Conservation (phyloP, 2,329 filamentous ascomycete genomes). For the Beauveria bassiana region DNA sequence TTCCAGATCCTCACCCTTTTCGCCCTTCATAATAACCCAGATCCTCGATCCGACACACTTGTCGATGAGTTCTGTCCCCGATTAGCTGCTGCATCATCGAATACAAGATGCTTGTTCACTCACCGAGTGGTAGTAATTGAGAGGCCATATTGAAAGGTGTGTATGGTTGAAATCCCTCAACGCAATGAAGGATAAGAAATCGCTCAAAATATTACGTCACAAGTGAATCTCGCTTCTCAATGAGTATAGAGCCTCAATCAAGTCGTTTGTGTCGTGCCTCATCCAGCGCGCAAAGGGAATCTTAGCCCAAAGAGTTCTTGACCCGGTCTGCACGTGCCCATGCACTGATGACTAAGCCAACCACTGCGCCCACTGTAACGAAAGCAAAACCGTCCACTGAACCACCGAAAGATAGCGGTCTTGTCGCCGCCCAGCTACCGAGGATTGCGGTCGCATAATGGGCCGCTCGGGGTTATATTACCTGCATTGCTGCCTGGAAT, state of each 20-base stretch:
- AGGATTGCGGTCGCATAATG: conserved; percentile 6
- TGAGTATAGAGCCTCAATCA: neutral
- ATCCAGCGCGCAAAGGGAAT: conserved; percentile 1
- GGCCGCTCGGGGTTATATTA: neutral
- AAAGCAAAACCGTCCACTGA: neutral
- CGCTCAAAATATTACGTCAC: neutral
- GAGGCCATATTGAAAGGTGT: conserved; percentile 51
- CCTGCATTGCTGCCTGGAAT: conserved; percentile 10
- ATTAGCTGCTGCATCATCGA: conserved; percentile 16
- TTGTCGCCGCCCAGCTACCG: neutral
- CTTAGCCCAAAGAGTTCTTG: conserved; percentile 10
- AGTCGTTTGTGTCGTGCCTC: neutral
- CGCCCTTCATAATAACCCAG: conserved; percentile 99
- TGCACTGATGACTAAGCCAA: conserved; percentile 29
- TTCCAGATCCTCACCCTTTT: conserved; percentile 61
- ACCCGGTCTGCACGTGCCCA: conserved; percentile 23
- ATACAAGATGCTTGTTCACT: conserved; percentile 14
- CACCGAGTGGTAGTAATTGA: conserved; percentile 66
- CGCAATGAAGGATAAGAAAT: too few species aligned
- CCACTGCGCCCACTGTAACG: neutral
- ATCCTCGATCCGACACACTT: conserved; percentile 97
- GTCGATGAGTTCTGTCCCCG: conserved; percentile 78
- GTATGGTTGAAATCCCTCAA: neutral
- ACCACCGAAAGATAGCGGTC: neutral
- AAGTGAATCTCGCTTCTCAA: neutral